Base-by-base conservation (phyloP, 2,329 filamentous ascomycete species). In the Hysterium pulicare region DNA sequence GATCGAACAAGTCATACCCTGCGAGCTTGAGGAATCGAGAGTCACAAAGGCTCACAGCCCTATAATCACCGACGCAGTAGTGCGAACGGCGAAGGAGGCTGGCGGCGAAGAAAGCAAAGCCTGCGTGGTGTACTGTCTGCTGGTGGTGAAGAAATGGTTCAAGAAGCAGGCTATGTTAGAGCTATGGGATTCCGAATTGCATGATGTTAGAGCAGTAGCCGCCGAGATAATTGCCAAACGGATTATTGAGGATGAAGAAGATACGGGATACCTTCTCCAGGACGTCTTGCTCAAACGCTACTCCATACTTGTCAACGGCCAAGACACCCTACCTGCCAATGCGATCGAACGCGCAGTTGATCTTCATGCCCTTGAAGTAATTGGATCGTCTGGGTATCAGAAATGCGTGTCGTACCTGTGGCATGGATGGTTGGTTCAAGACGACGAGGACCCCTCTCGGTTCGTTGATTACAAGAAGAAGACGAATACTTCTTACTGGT, bases 391-490 rank as follows among this genome's bases (percentile, higher is more conserved):
- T 0, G 91, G 93, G 20, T 98, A 97, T 66, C 93, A 97, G 57
- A 95, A 94, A 70, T 97, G 91, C 62, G 89, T 97, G 58, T 81
- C 78, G 48, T 89, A 94, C 61, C 82, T 98, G 7, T 98, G 93
- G 93, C 82, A 83, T 48, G 93, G 93, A 17, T 98, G 93, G 93
- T 75, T 97, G 7, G 83, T 95, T n/a, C 93, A 98, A 64, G 89
- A 96, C 53, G 90, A 96, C 55, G 78, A 90, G 38, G 90, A 97
- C 55, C 86, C 91, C 0, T 82, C 84, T n/a, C 83, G 82, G 40
- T 98, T 98, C 62, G 78, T 96, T 41, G 84, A 90, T 59, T 98
- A 94, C 73, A 81, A 84, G 54, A 76, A 88, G 46, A 89, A 89
- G 62, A 87, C 84, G 45, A 87, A 90, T 62, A 83, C 82, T 1